These are phyloP conservation scores for Furcasterigmium sp. DNA, from an alignment of 2,329 filamentous ascomycete species.

Conservation along the genomic window DNA sequence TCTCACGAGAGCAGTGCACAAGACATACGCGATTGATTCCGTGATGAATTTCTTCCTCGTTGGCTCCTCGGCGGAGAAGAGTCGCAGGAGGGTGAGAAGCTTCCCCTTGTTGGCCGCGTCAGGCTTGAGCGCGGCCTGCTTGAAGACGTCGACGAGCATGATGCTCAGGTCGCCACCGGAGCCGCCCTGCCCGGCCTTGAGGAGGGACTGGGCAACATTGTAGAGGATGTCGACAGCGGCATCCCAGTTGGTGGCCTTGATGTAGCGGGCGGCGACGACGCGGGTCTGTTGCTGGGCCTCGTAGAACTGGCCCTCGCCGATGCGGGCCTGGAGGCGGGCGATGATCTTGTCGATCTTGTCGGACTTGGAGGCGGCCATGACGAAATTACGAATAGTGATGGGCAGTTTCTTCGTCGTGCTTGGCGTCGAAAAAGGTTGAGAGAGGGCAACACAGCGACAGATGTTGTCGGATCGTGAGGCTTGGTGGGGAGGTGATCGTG, in stretches of 20 bases:
- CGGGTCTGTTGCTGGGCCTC: slow-evolving; percentile 98
- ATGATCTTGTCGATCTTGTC: slow-evolving; percentile 55
- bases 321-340: slow-evolving; percentile 72
- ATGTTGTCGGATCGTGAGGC: not conserved
- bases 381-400: too few species aligned
- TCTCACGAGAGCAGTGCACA: not conserved
- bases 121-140: slow-evolving; percentile 74
- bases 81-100: slow-evolving; percentile 70
- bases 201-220: slow-evolving; percentile 76
- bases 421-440: too few species aligned
- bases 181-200: slow-evolving; percentile 89
- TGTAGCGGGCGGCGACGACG: slow-evolving; percentile 88
- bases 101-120: slow-evolving; percentile 71
- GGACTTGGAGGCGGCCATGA: slow-evolving; percentile 10
- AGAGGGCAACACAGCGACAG: not conserved
- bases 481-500: not conserved
- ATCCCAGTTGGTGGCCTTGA: slow-evolving; percentile 79
- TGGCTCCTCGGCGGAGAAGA: slow-evolving; percentile 79
- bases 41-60: slow-evolving; percentile 88
- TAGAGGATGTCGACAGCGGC: slow-evolving; percentile 84
- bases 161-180: slow-evolving; percentile 87
- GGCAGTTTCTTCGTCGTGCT: too few species aligned
- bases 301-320: slow-evolving; percentile 88
- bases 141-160: slow-evolving; percentile 85
- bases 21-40: slow-evolving; percentile 69